Evolutionary conservation across 139 green algal species (phyloP).

Genomic region (Chlamydomonas sp.): DNA sequence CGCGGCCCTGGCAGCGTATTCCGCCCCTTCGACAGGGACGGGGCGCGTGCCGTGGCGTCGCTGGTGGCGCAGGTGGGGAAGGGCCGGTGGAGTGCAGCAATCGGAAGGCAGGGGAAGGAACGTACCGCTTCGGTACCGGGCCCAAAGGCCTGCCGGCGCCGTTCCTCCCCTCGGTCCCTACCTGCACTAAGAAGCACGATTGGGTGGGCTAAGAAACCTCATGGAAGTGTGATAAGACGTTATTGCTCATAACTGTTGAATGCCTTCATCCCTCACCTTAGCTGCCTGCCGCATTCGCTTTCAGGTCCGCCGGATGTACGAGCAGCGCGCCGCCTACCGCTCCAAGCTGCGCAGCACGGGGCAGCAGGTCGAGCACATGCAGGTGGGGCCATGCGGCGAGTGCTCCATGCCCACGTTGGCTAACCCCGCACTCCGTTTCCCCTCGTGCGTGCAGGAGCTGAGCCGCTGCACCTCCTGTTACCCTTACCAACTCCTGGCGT

Average conservation of each 20-base stretch:
- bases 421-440: no score
- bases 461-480: no score
- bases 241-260: no score
- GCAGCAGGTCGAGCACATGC: constrained; percentile 43
- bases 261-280: no score
- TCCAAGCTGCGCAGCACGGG: constrained; percentile 30
- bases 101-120: not conserved
- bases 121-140: not conserved
- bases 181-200: no score
- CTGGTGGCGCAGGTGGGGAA: constrained; percentile 28
- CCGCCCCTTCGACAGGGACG: constrained; percentile 45
- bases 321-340: constrained; percentile 32
- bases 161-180: no score
- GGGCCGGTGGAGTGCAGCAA: not conserved
- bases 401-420: no score
- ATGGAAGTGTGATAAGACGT: no score
- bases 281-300: not conserved
- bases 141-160: no score
- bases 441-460: no score
- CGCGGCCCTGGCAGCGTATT: constrained; percentile 6
- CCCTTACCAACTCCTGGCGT: no score
- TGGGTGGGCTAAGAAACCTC: no score
- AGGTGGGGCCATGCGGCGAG: not conserved
- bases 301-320: constrained; percentile 27
- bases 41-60: constrained; percentile 41